Conservation (phyloP, 1,139 yeast species). For the Yamadazyma triangularis region DNA sequence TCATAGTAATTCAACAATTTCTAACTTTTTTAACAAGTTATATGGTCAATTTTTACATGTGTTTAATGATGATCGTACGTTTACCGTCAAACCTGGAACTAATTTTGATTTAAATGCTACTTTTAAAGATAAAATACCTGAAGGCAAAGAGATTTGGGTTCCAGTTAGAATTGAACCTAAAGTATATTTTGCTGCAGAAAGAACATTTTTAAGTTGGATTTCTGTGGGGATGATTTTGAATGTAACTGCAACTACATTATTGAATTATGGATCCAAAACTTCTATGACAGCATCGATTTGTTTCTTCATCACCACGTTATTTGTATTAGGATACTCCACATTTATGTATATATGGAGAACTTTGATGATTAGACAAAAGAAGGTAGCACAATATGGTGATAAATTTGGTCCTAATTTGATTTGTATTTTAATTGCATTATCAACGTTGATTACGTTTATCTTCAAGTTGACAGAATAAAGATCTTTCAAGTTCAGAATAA, state of each 20-base stretch:
- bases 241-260: conserved; percentile 66
- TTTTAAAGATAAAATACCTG: conserved; percentile 59
- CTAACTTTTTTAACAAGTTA: conserved; percentile 25
- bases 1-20: conserved; percentile 25
- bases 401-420: conserved; percentile 81
- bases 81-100: conserved; percentile 79
- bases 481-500: no score
- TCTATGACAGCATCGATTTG: conserved; percentile 84
- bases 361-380: conserved; percentile 73
- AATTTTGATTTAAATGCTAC: conserved; percentile 57
- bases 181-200: conserved; percentile 79
- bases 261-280: conserved; percentile 63
- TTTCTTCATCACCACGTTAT: conserved; percentile 77
- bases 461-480: conserved; percentile 49
- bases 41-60: conserved; percentile 38
- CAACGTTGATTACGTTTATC: conserved; percentile 69
- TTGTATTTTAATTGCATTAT: conserved; percentile 67
- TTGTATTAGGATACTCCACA: conserved; percentile 71
- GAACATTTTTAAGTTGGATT: conserved; percentile 76
- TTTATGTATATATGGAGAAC: conserved; percentile 80
- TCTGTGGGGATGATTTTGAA: conserved; percentile 70
- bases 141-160: conserved; percentile 69
- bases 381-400: conserved; percentile 83
- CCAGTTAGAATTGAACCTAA: conserved; percentile 83
- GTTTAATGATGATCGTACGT: conserved; percentile 64